Evolutionary conservation across 768 basidiomycete genomes (phyloP), one percentile per base, ranked within the genome.

Genomic region (Kwoniella sp.): DNA sequence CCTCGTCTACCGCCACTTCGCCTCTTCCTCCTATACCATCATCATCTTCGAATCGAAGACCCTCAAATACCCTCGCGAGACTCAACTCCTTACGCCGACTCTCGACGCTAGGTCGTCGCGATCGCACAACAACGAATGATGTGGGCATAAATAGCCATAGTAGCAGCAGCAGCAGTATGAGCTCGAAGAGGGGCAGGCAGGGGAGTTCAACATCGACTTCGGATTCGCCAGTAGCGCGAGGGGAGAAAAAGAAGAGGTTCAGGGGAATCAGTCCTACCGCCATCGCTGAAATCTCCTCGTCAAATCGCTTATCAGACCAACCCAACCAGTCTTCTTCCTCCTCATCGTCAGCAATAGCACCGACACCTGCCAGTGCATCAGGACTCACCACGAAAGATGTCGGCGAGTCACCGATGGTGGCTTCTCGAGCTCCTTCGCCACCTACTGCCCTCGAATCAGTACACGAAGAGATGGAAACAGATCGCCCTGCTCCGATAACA

Each of bases 151-250:
- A 3, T 17, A 17, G 3, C 5, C 9, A 17, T 45, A 45, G 41
- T 45, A 17, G 41, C 3, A 45, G 20, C 41, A 20, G 41, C 20
- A 45, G 17, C 20, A 37, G 4, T 1, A 17, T 23, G 11, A 45
- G 52, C 37, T 61, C 59, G 25, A 67, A 67, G 55, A 61, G 66
- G 22, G 55, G 47, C 12, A 52, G 66, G 58, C 60, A 61, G 26
- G 52, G 61, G 17, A 58, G 66, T 54, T 12, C 66, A 4, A 55
- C 31, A 8, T 60, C 66, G 9, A 55, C 31, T 13, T 60, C 65
- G 12, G 31, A 67, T 31, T 29, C 41, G 20, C 47, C 20, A 30
- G 8, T 51, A 55, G 37, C 29, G 54, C 48, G n/a, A 29, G 22
- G 17, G 48, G 55, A 25, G 59, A 41, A 56, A 55, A 64, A 58